These are phyloP conservation scores for Sclerotiophoma versabilis DNA, from an alignment of 2,329 filamentous ascomycete species.

Conservation along the genomic window DNA sequence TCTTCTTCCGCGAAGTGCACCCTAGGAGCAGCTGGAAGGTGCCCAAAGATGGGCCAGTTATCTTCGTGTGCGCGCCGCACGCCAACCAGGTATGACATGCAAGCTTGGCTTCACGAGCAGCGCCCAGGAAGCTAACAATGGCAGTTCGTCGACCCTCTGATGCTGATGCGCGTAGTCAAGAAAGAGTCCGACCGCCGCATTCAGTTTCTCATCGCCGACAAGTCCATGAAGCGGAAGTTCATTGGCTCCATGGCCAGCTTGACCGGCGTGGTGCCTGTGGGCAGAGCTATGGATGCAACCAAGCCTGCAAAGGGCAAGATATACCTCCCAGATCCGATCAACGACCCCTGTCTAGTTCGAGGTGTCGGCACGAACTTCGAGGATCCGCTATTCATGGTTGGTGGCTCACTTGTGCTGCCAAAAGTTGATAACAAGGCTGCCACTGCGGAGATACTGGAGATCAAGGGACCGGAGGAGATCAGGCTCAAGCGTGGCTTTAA, in stretches of 20 bases:
- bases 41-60: constrained; percentile 83
- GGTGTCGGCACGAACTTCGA: constrained; percentile 86
- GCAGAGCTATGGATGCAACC: constrained; percentile 86
- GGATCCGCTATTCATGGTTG: constrained; percentile 56
- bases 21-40: constrained; percentile 95
- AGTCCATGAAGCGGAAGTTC: constrained; percentile 88
- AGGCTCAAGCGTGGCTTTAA: constrained; percentile 88
- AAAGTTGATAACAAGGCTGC: constrained; percentile 81
- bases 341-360: constrained; percentile 81
- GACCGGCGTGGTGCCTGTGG: constrained; percentile 91
- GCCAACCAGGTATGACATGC: constrained; percentile 67
- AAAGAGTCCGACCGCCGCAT: constrained; percentile 87
- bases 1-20: constrained; percentile 98
- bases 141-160: constrained; percentile 92
- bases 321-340: constrained; percentile 86
- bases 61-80: constrained; percentile 96
- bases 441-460: constrained; percentile 83
- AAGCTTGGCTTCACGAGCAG: neutral
- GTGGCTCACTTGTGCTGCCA: constrained; percentile 86
- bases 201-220: constrained; percentile 91
- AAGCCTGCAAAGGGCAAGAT: constrained; percentile 80
- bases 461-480: constrained; percentile 80
- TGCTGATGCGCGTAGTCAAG: constrained; percentile 89
- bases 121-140: constrained; percentile 15
- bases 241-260: constrained; percentile 86